These are phyloP conservation scores for Exophiala aquamarina DNA, from an alignment of 2,329 filamentous ascomycete species.

Conservation along the genomic window DNA sequence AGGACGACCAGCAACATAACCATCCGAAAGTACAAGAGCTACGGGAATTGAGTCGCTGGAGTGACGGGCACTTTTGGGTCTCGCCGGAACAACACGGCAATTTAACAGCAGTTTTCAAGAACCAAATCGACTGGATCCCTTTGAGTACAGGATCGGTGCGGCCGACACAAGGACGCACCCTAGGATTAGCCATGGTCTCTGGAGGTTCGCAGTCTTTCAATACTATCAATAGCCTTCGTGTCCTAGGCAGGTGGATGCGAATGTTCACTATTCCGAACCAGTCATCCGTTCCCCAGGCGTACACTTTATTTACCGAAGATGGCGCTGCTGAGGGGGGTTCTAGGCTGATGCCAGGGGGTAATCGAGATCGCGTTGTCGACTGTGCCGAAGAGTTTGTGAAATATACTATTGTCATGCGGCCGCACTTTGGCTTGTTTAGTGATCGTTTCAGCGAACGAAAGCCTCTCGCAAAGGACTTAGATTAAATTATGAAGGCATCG, in stretches of 20 bases:
- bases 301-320: conserved; percentile 60
- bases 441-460: conserved; percentile 63
- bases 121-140: conserved; percentile 65
- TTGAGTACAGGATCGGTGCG: conserved; percentile 61
- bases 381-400: conserved; percentile 72
- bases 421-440: conserved; percentile 60
- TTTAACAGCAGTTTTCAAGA: conserved; percentile 43
- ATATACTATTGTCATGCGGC: conserved; percentile 65
- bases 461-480: conserved; percentile 1
- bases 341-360: conserved; percentile 55
- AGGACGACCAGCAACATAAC: conserved; percentile 58
- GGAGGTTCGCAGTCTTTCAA: conserved; percentile 69
- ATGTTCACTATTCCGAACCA: conserved; percentile 70
- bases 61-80: conserved; percentile 66
- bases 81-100: conserved; percentile 68
- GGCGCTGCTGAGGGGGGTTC: conserved; percentile 44
- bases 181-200: conserved; percentile 62
- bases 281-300: conserved; percentile 62
- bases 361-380: conserved; percentile 62
- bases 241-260: conserved; percentile 68
- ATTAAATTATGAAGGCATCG: too few relatives aligned
- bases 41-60: conserved; percentile 61
- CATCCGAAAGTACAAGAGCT: conserved; percentile 65
- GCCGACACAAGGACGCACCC: conserved; percentile 63
- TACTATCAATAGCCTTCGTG: conserved; percentile 63